These are phyloP conservation scores for Oryza punctata DNA, from an alignment of 176 grass and related monocot species.

Conservation along the genomic window DNA sequence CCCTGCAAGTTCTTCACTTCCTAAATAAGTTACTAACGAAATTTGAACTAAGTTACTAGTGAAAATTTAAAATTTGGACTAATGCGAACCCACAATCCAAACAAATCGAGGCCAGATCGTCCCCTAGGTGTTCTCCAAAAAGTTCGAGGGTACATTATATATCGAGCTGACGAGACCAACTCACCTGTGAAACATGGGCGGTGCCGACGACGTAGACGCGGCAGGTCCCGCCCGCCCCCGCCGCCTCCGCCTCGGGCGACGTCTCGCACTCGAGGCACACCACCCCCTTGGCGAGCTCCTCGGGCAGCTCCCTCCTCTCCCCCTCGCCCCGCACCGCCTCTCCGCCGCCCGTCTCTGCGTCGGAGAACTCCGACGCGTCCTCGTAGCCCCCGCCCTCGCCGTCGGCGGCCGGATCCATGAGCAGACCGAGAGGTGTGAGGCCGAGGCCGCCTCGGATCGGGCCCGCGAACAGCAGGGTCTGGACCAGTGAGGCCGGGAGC, in stretches of 20 bases:
- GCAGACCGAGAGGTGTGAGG: slow-evolving; percentile 33
- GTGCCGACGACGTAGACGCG: slow-evolving; percentile 73
- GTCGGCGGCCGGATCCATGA: slow-evolving; percentile 56
- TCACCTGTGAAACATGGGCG: slow-evolving; percentile 78
- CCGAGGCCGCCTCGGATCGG: not conserved
- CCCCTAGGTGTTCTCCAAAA: not conserved
- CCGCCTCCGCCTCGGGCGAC: slow-evolving; percentile 47
- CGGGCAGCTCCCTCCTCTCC: slow-evolving; percentile 54
- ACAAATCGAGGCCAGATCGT: slow-evolving; percentile 8
- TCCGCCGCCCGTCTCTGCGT: slow-evolving; percentile 9
- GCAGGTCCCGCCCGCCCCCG: slow-evolving; percentile 47
- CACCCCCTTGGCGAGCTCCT: slow-evolving; percentile 63
- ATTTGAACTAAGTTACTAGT: not conserved
- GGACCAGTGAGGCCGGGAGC: not conserved
- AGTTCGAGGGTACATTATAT: not conserved
- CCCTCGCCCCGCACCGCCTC: not conserved
- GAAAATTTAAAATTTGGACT: not conserved
- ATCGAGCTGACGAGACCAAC: not conserved
- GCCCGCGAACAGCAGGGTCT: not conserved
- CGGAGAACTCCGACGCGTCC: slow-evolving; percentile 16
- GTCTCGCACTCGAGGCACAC: slow-evolving; percentile 66
- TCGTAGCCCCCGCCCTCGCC: slow-evolving; percentile 3
- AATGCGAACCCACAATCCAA: not conserved
- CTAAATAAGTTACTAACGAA: not conserved
- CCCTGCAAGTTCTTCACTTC: not conserved